phyloP scores from a whole-genome alignment of 106 monocot species.

The Cymbidium sinense region DNA sequence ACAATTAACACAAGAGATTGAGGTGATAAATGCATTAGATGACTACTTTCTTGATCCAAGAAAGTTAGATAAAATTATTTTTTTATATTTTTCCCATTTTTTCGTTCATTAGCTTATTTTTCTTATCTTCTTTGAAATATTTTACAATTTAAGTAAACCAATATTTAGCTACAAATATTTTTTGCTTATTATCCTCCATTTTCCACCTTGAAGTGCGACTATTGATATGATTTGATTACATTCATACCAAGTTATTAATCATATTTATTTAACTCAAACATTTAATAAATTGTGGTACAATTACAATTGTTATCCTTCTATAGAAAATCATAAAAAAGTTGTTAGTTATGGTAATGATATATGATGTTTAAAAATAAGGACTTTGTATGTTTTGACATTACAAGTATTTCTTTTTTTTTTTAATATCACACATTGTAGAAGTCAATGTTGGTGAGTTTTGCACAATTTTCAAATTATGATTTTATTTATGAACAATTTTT shows the following conservation, averaged over 20 bases:
- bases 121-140: neutral
- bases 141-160: neutral
- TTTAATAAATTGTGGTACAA: neutral
- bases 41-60: neutral
- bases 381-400: neutral
- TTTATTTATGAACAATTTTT: neutral
- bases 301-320: neutral
- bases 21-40: neutral
- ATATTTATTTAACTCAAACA: neutral
- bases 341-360: neutral
- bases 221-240: neutral
- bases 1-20: neutral
- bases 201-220: neutral
- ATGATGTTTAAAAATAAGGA: neutral
- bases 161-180: neutral
- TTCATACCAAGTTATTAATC: neutral
- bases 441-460: neutral
- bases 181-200: neutral
- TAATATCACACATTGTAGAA: neutral
- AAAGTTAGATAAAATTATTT: neutral
- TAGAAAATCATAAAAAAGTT: neutral
- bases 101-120: neutral
- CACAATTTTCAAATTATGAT: neutral
- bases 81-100: neutral
- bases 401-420: neutral